These are phyloP conservation scores for Lactarius hatsudake DNA, from an alignment of 768 basidiomycete genomes.

Conservation along the genomic window DNA sequence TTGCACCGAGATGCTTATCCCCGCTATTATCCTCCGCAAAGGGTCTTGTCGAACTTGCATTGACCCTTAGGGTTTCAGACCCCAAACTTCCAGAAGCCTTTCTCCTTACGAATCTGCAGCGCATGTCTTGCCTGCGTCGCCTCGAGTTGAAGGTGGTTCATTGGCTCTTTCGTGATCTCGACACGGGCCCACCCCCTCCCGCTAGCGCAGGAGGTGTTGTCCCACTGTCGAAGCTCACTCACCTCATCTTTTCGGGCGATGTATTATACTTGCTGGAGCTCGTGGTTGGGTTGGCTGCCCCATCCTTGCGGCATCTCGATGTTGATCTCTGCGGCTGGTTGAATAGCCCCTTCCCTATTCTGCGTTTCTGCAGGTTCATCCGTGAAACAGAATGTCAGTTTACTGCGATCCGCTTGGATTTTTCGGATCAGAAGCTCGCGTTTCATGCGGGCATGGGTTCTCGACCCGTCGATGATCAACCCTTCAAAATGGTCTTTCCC, in stretches of 20 bases:
- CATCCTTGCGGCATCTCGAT: background rate
- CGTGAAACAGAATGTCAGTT: background rate
- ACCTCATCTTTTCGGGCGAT: background rate
- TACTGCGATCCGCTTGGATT: background rate
- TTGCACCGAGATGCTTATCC: too few species aligned
- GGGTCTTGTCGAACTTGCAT: too few species aligned
- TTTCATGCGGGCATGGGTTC: background rate
- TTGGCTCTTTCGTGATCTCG: too few species aligned
- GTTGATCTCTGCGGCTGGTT: background rate
- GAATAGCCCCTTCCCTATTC: background rate
- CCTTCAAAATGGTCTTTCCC: background rate
- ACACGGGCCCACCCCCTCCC: too few species aligned
- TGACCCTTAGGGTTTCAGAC: too few species aligned
- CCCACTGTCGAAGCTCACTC: background rate
- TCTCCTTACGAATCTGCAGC: background rate
- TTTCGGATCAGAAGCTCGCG: fast-evolving
- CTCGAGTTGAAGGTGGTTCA: background rate
- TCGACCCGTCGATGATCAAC: background rate
- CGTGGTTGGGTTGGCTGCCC: background rate
- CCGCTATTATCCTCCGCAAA: too few species aligned
- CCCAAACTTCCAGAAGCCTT: background rate
- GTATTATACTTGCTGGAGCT: background rate
- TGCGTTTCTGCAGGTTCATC: background rate
- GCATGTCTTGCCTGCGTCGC: background rate
- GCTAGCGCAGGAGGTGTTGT: background rate